phyloP scores from a whole-genome alignment of 768 basidiomycete genomes.

The Gloeophyllum trabeum region DNA sequence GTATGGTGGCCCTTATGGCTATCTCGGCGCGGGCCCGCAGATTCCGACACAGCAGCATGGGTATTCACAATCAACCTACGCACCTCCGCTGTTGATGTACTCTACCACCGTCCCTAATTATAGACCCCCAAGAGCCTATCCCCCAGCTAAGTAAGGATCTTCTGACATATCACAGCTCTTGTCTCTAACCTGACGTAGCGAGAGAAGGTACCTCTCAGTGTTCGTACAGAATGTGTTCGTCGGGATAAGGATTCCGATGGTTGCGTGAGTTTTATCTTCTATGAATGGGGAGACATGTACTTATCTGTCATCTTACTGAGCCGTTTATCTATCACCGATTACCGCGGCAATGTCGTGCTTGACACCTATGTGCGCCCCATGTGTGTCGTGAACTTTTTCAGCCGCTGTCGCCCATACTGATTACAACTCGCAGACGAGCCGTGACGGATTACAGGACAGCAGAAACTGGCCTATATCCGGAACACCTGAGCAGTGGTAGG shows the following conservation, averaged over 20 bases:
- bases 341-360: slow-evolving; percentile 29
- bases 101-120: no score
- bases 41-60: no score
- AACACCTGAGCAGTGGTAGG: slow-evolving; percentile 29
- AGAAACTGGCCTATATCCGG: slow-evolving; percentile 32
- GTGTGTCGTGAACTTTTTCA: slow-evolving; percentile 20
- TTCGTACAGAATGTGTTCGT: slow-evolving; percentile 32
- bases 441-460: slow-evolving; percentile 34
- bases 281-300: no score
- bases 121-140: no score
- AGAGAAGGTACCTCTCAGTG: slow-evolving; percentile 33
- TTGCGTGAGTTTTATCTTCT: slow-evolving; percentile 28
- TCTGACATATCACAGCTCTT: not conserved
- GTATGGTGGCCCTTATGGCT: no score
- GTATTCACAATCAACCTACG: no score
- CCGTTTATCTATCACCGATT: slow-evolving; percentile 40
- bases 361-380: slow-evolving; percentile 45
- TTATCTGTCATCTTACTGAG: slow-evolving; percentile 15
- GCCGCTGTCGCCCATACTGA: not conserved
- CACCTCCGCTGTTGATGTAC: no score
- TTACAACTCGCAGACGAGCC: slow-evolving; percentile 22
- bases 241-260: slow-evolving; percentile 34
- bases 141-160: no score
- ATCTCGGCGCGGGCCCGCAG: no score
- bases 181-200: not conserved